Evolutionary conservation across 1,284 basidiomycete species (phyloP), one percentile per base, ranked within the genome.

Genomic region (Ustilago cynodontis): DNA sequence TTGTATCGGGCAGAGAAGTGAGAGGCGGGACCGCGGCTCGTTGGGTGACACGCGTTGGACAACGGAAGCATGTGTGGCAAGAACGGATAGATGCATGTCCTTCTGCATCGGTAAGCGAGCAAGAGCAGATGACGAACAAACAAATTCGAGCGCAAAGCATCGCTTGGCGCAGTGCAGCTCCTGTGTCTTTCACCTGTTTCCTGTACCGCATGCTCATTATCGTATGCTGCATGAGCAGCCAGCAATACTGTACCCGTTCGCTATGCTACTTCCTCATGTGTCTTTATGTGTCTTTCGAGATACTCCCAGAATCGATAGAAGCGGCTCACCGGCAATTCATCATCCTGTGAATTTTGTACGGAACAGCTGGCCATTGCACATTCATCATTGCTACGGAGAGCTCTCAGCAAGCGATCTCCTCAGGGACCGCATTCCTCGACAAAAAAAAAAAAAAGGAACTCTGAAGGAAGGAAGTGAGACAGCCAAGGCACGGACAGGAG

Each of bases 61-160:
- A 37, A 37, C 35, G 35, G 47, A n/a, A 49, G 47, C 26, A 24
- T 26, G 26, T 49, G 47, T n/a, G 26, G 26, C 26, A 49, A 9
- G 1, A 28, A 26, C 1, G 26, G 14, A 24, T 28, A 20, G 10
- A 47, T 37, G 35, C 35, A 37, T 37, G 35, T 37, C 14, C n/a
- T 9, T 8, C 35, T 37, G 35, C 35, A 37, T 9, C 59, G 51
- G 31, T 50, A 65, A 65, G 51, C 56, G 51, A 59, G 50, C 45
- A 35, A 26, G 3, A 26, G 18, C 49, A 8, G 6, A 31, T 31
- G 49, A 58, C 26, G 49, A 52, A 58, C 62, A 64, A 58, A 64
- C 62, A 65, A 53, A 53, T 52, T 53, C 37, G 20, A 54, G 13
- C 14, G 29, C 7, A 7, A 24, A 52, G n/a, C 47, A 58, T 58